Percentiles rank a stretch among this genome's conserved stretches.
Evolutionary conservation across 1,139 yeast species (phyloP).

Genomic region (Pichia inconspicua): DNA sequence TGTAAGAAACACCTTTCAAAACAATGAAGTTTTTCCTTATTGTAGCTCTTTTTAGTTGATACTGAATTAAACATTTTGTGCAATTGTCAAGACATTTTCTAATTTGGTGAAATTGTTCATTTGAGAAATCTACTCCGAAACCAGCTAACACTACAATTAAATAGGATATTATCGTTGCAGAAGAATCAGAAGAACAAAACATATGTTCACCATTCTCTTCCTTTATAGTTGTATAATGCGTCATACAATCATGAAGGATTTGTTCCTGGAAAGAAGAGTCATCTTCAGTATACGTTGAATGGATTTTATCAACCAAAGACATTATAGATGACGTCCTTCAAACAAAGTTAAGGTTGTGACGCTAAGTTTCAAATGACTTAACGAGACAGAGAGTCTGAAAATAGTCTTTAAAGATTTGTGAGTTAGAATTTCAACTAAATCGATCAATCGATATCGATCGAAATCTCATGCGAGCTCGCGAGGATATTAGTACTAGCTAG

Average conservation of each 20-base stretch:
- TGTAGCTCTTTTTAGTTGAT: constrained; percentile 45
- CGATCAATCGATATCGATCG: too few species aligned
- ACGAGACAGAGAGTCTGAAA: too few species aligned
- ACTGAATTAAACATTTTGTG: constrained; percentile 42
- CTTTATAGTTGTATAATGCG: constrained; percentile 2
- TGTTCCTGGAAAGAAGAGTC: constrained; percentile 11
- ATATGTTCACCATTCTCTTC: constrained; percentile 6
- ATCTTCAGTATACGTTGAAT: constrained; percentile 9
- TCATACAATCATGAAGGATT: constrained; percentile 15
- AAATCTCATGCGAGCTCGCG: too few species aligned
- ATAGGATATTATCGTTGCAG: constrained; percentile 12
- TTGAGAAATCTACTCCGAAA: constrained; percentile 12
- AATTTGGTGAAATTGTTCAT: constrained; percentile 11
- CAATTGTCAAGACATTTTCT: constrained; percentile 37
- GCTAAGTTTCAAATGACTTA: background rate
- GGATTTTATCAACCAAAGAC: constrained; percentile 7
- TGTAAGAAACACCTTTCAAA: constrained; percentile 41
- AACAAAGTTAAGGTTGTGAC: background rate
- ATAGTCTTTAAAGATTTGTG: background rate
- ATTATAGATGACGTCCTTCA: background rate
- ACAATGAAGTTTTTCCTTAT: constrained; percentile 46
- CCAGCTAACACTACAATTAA: constrained; percentile 14
- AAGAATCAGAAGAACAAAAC: constrained; percentile 11
- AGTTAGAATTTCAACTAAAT: too few species aligned
- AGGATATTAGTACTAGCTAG: too few species aligned